Evolutionary conservation across 306 rosid genomes (phyloP).

Genomic region (Rosa multiflora): DNA sequence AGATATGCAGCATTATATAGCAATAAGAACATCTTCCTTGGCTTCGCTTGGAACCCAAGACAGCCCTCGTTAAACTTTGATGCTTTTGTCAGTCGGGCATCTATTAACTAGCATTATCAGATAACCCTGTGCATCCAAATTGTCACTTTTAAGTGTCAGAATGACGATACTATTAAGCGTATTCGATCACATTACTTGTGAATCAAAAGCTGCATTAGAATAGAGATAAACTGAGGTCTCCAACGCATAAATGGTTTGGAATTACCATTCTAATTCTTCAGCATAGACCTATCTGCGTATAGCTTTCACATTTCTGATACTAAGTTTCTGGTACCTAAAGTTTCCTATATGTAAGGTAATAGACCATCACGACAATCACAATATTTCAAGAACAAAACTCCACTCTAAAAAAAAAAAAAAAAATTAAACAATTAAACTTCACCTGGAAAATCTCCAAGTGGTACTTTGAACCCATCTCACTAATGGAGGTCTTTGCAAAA

Average conservation of each 20-base stretch:
- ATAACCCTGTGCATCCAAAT: neutral
- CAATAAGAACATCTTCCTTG: neutral
- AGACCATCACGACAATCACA: neutral
- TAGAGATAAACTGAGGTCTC: neutral
- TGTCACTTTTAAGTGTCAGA: neutral
- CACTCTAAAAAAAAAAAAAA: neutral
- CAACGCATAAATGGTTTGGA: too few relatives aligned
- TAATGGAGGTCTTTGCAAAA: slow-evolving; percentile 40
- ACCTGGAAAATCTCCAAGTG: slow-evolving; percentile 86
- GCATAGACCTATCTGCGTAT: neutral
- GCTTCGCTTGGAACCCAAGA: neutral
- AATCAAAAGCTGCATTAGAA: neutral
- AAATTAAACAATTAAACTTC: slow-evolving; percentile 12
- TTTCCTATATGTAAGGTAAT: neutral
- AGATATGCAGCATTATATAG: neutral
- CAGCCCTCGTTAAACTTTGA: neutral
- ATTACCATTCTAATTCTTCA: too few relatives aligned
- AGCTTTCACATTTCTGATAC: neutral
- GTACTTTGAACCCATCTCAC: slow-evolving; percentile 50
- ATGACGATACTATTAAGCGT: neutral
- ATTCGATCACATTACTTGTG: neutral
- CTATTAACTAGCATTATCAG: neutral
- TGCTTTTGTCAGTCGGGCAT: neutral
- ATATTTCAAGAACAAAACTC: neutral
- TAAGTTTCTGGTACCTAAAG: neutral